Conservation (phyloP, 164 flowering plant genomes). For the Santalum album region DNA sequence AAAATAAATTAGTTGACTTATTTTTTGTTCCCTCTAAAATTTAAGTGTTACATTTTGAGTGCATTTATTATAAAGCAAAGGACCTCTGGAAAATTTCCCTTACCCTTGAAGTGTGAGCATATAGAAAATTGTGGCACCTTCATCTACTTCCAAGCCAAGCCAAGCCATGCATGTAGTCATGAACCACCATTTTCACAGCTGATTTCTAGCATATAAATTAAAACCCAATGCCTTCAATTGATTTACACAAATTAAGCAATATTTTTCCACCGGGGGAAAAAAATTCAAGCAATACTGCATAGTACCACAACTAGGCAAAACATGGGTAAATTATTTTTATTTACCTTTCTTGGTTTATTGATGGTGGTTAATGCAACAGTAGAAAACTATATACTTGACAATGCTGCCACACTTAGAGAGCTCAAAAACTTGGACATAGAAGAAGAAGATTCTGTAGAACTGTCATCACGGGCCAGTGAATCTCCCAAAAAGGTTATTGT, state of each 20-base stretch:
- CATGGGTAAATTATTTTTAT: conserved; percentile 43
- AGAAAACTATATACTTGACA: conserved; percentile 16
- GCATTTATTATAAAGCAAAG: conserved; percentile 46
- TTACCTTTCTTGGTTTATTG: conserved; percentile 38
- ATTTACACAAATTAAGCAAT: conserved; percentile 22
- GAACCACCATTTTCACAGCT: conserved; percentile 29
- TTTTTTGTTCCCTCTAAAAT: neutral
- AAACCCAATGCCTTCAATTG: conserved; percentile 23
- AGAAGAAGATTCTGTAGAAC: conserved; percentile 33
- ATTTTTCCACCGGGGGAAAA: too few species aligned
- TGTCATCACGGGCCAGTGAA: conserved; percentile 21
- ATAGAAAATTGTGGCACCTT: conserved; percentile 29
- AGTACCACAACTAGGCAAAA: conserved; percentile 12
- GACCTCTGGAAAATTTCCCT: conserved; percentile 29
- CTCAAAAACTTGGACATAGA: conserved; percentile 36
- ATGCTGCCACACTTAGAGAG: conserved; percentile 21
- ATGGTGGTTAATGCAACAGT: conserved; percentile 29
- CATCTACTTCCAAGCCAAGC: conserved; percentile 72
- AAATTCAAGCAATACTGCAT: conserved; percentile 1
- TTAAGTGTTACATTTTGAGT: too few species aligned
- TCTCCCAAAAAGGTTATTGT: conserved; percentile 44
- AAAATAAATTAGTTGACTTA: conserved; percentile 4
- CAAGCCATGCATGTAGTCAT: conserved; percentile 35
- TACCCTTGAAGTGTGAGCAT: conserved; percentile 54
- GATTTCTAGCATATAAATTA: conserved; percentile 46